Evolutionary conservation across 2,329 filamentous ascomycete species (phyloP), one percentile per base, ranked within the genome.

Genomic region (Cryphonectria parasitica): DNA sequence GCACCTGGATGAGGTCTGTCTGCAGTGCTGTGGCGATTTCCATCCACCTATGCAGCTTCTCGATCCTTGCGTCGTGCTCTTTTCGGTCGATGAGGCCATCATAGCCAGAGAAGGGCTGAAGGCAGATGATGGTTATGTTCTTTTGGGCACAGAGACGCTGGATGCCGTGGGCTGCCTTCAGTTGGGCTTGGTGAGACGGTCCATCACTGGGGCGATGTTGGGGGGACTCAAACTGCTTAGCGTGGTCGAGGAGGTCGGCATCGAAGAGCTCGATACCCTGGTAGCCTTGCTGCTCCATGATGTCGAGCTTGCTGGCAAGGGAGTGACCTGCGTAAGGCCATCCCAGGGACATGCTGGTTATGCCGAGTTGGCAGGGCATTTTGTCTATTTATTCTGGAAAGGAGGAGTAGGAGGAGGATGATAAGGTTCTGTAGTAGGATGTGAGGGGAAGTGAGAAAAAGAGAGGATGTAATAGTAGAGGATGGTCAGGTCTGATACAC

Each of bases 41-140:
- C 74, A 95, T 90, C 92, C 92, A 95, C 31, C 91, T 82, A 15
- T 86, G 81, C 31, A 95, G 84, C 74, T 93, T 87, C 25, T 87
- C 82, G 41, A 94, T 4, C 89, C 83, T 36, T 83, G 79, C 1
- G 2, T 80, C 79, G 75, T 92, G 90, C 71, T 87, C 83, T 22
- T 79, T 75, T 13, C 91, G 84, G 79, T 94, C 89, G 7, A 89
- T 72, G 0, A 94, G 84, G 1, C 92, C 93, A 74, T 95, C 93
- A 80, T 92, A 94, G 80, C 93, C 88, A 82, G 88, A 87, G 78
- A 95, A 95, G 0, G 93, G 93, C 76, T 94, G 92, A 0, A 95
- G 84, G 72, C 89, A 90, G 74, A 93, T 84, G 74, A 93, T 87
- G 13, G 82, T 76, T 31, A 93, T 84, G 43, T 78, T 79, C 43